A percentile compares a stretch with the other conserved stretches of the same genome.
Conservation (phyloP, 495 filamentous ascomycete species). For the Aspergillus homomorphus region DNA sequence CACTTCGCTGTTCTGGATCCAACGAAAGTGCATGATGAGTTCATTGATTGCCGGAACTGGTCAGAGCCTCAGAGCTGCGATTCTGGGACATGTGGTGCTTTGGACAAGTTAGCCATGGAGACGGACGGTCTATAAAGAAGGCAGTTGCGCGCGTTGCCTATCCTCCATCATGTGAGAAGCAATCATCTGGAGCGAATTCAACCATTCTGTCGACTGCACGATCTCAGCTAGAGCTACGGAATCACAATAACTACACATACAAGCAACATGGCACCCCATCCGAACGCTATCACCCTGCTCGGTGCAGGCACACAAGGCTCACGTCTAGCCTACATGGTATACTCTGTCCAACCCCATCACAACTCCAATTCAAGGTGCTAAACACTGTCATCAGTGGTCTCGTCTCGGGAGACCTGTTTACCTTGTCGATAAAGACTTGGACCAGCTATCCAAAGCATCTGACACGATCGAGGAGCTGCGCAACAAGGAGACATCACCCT, state of each 20-base stretch:
- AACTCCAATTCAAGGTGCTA: neutral
- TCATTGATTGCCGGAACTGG: too few species aligned
- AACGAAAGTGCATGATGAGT: neutral
- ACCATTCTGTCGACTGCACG: too few species aligned
- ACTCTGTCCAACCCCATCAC: neutral
- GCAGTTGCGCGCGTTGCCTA: too few species aligned
- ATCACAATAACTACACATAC: neutral
- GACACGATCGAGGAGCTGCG: constrained; percentile 18
- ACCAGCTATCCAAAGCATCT: constrained; percentile 23
- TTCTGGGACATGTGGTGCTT: too few species aligned
- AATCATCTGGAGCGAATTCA: too few species aligned
- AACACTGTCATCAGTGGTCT: constrained; percentile 29
- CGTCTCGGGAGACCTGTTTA: constrained; percentile 29
- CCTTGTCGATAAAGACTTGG: constrained; percentile 28
- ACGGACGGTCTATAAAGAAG: too few species aligned
- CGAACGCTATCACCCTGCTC: constrained; percentile 10
- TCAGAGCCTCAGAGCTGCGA: too few species aligned
- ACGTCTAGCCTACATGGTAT: constrained; percentile 40
- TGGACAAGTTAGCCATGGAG: too few species aligned
- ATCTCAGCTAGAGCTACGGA: neutral
- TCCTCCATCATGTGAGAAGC: too few species aligned
- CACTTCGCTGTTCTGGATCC: neutral
- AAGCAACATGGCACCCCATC: neutral
- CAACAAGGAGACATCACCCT: constrained; percentile 8
- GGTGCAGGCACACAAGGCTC: constrained; percentile 41